Conservation (phyloP, 140 eudicot genomes). For the Artemisia princeps region DNA sequence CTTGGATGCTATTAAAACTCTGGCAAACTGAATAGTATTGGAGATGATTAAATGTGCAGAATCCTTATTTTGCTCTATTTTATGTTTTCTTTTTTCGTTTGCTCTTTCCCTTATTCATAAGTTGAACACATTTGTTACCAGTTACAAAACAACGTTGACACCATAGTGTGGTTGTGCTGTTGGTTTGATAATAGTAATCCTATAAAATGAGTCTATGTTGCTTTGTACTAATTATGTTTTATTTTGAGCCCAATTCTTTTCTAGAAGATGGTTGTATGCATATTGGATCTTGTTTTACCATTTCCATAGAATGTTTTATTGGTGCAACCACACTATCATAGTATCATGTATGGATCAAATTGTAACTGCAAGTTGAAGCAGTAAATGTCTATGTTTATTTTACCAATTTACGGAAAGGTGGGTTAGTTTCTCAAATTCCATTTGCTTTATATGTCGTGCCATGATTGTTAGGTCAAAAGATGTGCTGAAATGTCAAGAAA, state of each 20-base stretch:
- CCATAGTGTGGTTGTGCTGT: slow-evolving; percentile 1
- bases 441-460: slow-evolving; percentile 19
- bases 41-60: background rate
- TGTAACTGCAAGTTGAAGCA: slow-evolving; percentile 1
- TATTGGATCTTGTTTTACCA: background rate
- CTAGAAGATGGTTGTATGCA: background rate
- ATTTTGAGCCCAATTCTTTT: background rate
- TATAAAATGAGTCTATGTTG: background rate
- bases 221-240: background rate
- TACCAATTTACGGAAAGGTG: slow-evolving; percentile 10
- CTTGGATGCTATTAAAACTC: background rate
- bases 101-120: background rate
- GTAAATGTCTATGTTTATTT: slow-evolving; percentile 16
- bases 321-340: background rate
- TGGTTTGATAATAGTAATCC: background rate
- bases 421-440: slow-evolving; percentile 14
- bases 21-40: slow-evolving; percentile 8
- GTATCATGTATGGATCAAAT: background rate
- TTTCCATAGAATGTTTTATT: background rate
- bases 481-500: slow-evolving; percentile 99
- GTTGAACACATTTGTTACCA: background rate
- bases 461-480: slow-evolving; percentile 64
- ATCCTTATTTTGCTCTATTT: background rate
- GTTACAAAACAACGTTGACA: background rate
- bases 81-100: background rate